Evolutionary conservation across 306 rosid genomes (phyloP).

Genomic region (Sicyos baderoa): DNA sequence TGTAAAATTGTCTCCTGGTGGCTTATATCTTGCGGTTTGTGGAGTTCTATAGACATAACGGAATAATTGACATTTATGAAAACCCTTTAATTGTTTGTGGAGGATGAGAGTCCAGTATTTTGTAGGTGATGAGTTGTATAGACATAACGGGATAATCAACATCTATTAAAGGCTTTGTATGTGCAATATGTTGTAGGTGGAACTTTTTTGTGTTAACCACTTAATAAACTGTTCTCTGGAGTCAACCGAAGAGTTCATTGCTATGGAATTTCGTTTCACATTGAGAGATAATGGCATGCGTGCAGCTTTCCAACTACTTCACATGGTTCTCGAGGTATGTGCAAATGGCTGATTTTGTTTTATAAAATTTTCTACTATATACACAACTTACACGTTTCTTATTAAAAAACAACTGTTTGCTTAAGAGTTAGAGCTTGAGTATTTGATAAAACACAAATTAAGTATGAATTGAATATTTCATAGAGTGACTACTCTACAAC

Average conservation of each 20-base stretch:
- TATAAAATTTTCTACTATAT: neutral
- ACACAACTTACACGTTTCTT: neutral
- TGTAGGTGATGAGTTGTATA: neutral
- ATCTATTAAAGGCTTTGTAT: neutral
- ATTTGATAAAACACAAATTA: neutral
- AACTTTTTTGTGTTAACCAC: conserved; percentile 95
- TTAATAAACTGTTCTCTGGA: conserved; percentile 93
- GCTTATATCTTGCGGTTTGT: neutral
- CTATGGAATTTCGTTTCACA: conserved; percentile 98
- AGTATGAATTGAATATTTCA: neutral
- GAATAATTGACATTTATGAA: too few relatives aligned
- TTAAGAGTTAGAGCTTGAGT: neutral
- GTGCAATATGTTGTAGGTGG: conserved; percentile 50
- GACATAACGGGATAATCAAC: neutral
- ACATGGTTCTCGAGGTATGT: conserved; percentile 94
- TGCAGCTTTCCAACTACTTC: conserved; percentile 97
- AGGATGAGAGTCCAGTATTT: neutral
- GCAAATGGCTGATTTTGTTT: conserved; percentile 8
- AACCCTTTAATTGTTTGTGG: neutral
- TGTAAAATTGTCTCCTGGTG: neutral
- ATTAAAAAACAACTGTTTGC: too few relatives aligned
- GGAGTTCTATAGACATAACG: neutral
- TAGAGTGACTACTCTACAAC: neutral
- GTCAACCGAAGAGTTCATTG: conserved; percentile 92
- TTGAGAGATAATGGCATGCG: conserved; percentile 93